Evolutionary conservation across 1,139 yeast genomes (phyloP).

Genomic region (Suhomyces terraborum): DNA sequence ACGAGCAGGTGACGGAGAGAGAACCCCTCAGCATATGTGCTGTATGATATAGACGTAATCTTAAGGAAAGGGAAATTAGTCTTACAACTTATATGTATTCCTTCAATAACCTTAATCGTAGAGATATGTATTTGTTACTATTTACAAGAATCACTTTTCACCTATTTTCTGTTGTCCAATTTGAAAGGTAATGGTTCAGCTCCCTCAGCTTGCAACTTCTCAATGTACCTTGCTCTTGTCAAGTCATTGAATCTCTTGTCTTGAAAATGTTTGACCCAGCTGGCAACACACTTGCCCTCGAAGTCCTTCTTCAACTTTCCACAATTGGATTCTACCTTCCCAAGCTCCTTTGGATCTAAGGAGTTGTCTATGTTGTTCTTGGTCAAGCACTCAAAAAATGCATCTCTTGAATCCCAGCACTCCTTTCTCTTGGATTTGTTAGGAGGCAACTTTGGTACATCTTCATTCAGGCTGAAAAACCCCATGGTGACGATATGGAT

Average conservation of each 20-base stretch:
- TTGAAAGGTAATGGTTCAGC: slow-evolving; percentile 52
- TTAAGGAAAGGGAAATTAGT: too few species aligned
- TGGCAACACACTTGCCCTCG: slow-evolving; percentile 45
- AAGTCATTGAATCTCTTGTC: slow-evolving; percentile 49
- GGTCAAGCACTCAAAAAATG: slow-evolving; percentile 44
- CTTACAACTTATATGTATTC: too few species aligned
- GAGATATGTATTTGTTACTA: slow-evolving; percentile 10
- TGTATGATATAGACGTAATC: background rate
- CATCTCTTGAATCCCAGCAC: slow-evolving; percentile 51
- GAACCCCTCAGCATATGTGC: slow-evolving; percentile 30
- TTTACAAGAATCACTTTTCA: slow-evolving; percentile 17
- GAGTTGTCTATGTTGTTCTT: slow-evolving; percentile 47
- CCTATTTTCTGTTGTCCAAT: slow-evolving; percentile 28
- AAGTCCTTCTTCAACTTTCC: slow-evolving; percentile 38
- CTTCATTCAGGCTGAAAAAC: slow-evolving; percentile 34
- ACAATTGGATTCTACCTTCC: slow-evolving; percentile 38
- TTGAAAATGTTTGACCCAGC: slow-evolving; percentile 50
- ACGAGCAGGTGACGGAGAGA: slow-evolving; percentile 27
- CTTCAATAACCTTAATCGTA: too few species aligned
- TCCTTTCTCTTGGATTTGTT: slow-evolving; percentile 40
- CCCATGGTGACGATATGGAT: slow-evolving; percentile 29
- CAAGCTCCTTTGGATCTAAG: slow-evolving; percentile 39
- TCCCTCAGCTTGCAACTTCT: slow-evolving; percentile 48
- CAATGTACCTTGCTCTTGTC: slow-evolving; percentile 44
- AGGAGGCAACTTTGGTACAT: slow-evolving; percentile 38